These are phyloP conservation scores for Nicotiana obtusifolia DNA, from an alignment of 257 asterid genomes.

Conservation along the genomic window DNA sequence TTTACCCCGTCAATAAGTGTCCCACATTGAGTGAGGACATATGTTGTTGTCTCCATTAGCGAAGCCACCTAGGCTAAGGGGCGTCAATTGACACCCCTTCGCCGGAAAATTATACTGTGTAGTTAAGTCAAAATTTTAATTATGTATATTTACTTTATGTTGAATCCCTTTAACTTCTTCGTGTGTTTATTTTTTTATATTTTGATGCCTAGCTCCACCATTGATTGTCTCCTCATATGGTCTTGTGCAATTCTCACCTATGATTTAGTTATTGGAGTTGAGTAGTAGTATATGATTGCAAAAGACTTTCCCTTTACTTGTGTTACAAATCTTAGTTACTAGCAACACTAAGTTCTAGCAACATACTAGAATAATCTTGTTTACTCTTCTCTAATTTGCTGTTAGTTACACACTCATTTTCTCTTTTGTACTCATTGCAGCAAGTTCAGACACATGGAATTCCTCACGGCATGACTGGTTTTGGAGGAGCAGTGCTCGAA, in stretches of 20 bases:
- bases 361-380: not conserved
- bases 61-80: too few species aligned
- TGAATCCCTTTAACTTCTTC: too few species aligned
- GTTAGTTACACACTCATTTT: too few species aligned
- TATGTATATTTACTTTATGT: too few species aligned
- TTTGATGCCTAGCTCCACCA: too few species aligned
- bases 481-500: slow-evolving; percentile 69
- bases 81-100: too few species aligned
- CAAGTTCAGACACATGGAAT: slow-evolving; percentile 43
- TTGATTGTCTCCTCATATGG: not conserved
- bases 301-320: not conserved
- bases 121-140: too few species aligned
- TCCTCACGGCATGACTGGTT: slow-evolving; percentile 79
- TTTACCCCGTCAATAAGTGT: not conserved
- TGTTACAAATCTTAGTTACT: not conserved
- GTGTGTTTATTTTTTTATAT: too few species aligned
- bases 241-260: not conserved
- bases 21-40: not conserved
- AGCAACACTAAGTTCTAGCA: too few species aligned
- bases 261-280: not conserved
- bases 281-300: not conserved
- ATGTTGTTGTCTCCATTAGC: not conserved
- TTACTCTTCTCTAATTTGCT: not conserved
- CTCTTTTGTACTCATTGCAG: slow-evolving; percentile 17
- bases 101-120: too few species aligned